Base-by-base conservation (phyloP, 192 early-diverging fungal species). In the Lobosporangium transversale region DNA sequence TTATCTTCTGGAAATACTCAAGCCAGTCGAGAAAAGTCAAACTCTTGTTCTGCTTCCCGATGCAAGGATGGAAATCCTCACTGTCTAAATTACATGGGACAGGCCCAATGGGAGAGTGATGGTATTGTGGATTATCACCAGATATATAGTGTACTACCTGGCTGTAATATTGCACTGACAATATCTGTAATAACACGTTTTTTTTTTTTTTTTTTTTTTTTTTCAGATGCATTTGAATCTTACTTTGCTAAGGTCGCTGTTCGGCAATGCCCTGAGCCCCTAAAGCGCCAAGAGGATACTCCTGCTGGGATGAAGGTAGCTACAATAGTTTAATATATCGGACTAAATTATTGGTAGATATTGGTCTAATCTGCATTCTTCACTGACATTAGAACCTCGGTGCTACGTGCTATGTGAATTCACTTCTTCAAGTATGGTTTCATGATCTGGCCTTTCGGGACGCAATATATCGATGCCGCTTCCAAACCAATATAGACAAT, bases 341-440 rank as follows among this genome's bases (percentile, higher is more conserved):
- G 31, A 35, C 26, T 11, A 58, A 51, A 36, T 40, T 20, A 18
- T 48, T 36, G 36, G 30, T 18, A 26, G 51, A 33, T 1, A 17
- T 47, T 23, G 21, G 9, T 30, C 23, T 42, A 15, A 43, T 52
- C 37, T 40, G n/a, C n/a, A 20, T 58, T 20, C 32, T 37, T 2
- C 7, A 3, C n/a, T 44, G 1, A 0, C 24, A 1, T 0, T 61
- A 80, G 79, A 80, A 80, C 27, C 79, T 80, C 29, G 79, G 79
- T 24, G 79, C 79, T 24, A 80, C 79, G 9, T 80, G 79, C 29
- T 80, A 80, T 30, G 73, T 65, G 1, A 80, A 80, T 30, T 60
- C 70, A 14, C 44, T 76, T 1, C 58, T 80, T 3, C 79, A 80
- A n/a, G 79, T 78, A 1, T 80, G 79, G 79, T 80, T 80, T 30